These are phyloP conservation scores for Whalleya microplaca DNA, from an alignment of 2,329 filamentous ascomycete species.

Conservation along the genomic window DNA sequence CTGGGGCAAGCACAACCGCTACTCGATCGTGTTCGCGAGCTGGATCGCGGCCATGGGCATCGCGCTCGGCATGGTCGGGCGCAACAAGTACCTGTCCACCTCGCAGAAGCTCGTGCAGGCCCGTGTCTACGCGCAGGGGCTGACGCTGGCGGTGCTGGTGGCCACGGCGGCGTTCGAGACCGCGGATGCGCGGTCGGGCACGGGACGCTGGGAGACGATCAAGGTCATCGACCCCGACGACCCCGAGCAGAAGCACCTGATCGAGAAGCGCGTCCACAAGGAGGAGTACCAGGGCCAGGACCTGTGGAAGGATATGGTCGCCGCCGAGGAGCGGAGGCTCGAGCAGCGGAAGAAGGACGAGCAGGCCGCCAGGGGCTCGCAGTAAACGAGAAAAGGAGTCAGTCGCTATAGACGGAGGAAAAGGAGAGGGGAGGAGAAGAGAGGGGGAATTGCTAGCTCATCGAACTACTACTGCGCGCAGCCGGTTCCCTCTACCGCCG, in stretches of 20 bases:
- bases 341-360: conserved; percentile 45
- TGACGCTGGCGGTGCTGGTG: conserved; percentile 83
- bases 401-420: conserved; percentile 3
- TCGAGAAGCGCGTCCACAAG: conserved; percentile 87
- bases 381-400: not conserved
- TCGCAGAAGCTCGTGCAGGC: conserved; percentile 92
- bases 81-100: conserved; percentile 74
- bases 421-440: not conserved
- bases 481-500: too few relatives aligned
- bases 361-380: not conserved
- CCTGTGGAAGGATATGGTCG: conserved; percentile 92
- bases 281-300: conserved; percentile 88
- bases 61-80: conserved; percentile 74
- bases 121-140: conserved; percentile 88
- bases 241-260: conserved; percentile 78
- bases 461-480: too few relatives aligned
- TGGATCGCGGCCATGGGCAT: conserved; percentile 83
- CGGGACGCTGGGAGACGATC: conserved; percentile 82
- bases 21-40: conserved; percentile 79
- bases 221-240: conserved; percentile 80
- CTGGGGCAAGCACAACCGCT: conserved; percentile 81
- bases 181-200: conserved; percentile 74
- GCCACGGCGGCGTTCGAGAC: conserved; percentile 82
- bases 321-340: conserved; percentile 70
- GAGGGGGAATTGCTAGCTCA: not conserved